Base-by-base conservation (phyloP, 2,329 filamentous ascomycete species). In the Venturia carpophila region DNA sequence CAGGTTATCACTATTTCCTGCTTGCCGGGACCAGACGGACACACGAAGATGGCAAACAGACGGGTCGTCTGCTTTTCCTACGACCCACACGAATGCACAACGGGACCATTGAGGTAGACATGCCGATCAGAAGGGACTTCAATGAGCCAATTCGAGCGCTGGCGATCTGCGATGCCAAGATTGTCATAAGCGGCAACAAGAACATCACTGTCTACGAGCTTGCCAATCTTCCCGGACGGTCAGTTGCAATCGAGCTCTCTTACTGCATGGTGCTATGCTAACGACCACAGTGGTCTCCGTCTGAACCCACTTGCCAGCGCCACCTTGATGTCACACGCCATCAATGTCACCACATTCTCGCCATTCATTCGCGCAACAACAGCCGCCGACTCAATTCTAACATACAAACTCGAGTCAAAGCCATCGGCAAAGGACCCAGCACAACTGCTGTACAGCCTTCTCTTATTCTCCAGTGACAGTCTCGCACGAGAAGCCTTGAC, bases 341-440 rank as follows among this genome's bases (percentile, higher is more conserved):
- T 82, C 7, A 77, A 80, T 9, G 75, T 86, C 52, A 80, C 80
- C 1, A 76, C 80, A 17, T 73, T 75, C 10, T 73, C 74, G 1
- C 73, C 76, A 0, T 76, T 78, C 30, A 77, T 87, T 37, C 81
- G 83, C 67, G 75, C 86, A 60, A 81, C 83, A 1, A 86, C 83
- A 0, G 72, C 77, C 2, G 73, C 75, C 47, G 80, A 86, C 67
- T 86, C 83, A 0, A 75, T 85, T 72, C 78, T 66, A 71, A 82
- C 10, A 67, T 75, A 68, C 6, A 73, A 21, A 75, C 60, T 75
- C 70, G 39, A 66, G 69, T 45, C 69, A 73, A 75, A 72, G 17
- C 78, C 71, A 66, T 66, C 11, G 67, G 65, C 17, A 65, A 63
- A 61, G 68, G 27, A 70, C 75, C 43, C 64, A 68, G 11, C 69